Base-by-base conservation (phyloP, 2,329 filamentous ascomycete genomes). In the Grosmannia serpens region DNA sequence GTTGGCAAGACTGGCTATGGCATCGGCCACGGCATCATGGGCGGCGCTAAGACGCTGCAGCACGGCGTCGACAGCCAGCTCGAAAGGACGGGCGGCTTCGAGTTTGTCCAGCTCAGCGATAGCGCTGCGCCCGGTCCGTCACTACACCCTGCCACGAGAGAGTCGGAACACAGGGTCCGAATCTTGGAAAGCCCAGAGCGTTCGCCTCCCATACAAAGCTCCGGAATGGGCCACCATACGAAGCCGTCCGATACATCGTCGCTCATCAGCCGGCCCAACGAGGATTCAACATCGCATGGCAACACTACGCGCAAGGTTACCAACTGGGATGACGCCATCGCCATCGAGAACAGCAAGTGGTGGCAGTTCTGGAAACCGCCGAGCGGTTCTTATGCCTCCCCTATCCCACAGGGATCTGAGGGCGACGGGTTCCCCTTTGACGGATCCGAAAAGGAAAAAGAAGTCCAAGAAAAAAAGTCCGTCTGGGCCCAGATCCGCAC, bases 361-460 rank as follows among this genome's bases (percentile, higher is more conserved):
- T 86, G 80, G 73, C 71, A 86, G 61, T 86, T 86, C 60, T 86
- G 83, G 83, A 82, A 83, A 64, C 78, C 81, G 0, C 83, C 83
- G 0, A 70, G 77, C 1, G 83, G 83, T 27, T 80, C 79, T 3
- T 86, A 84, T 64, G 73, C 79, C 10, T 85, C 82, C 0, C 83
- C 83, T 0, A 70, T 85, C 1, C 83, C 83, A 0, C 82, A 85
- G 56, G 80, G 78, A 4, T 69, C 68, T n/a, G 76, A 78, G 35
- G 57, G 71, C 3, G 70, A 70, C 31, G 76, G 76, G 26, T 73
- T 73, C 31, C 74, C 74, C 1, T 71, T 75, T 67, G 63, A 60
- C 29, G 41, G 41, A 10, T 4, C 53, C 15, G 35, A 24, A 6
- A 58, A 56, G n/a, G 55, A 58, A 5, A 31, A 69, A 3, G 69